Evolutionary conservation across 257 asterid species (phyloP), one percentile per base, ranked within the genome.

Genomic region (Mentha longifolia): DNA sequence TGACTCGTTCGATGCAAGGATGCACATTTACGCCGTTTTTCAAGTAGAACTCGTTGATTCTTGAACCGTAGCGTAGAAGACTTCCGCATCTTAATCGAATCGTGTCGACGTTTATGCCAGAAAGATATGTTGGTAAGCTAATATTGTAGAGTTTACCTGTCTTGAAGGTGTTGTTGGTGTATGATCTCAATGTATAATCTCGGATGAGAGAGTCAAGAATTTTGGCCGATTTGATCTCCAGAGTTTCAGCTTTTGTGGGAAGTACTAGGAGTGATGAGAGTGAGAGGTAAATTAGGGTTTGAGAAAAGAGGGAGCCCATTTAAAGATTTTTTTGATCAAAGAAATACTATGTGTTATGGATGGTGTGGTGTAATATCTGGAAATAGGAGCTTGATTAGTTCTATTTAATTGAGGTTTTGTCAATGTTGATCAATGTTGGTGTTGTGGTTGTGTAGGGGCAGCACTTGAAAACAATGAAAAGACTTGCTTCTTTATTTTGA

Each of bases 31-130:
- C 47, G 7, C 98, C 96, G 3, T 54, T 50, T 12, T 77, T 67
- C 13, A 94, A 13, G 33, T 51, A 61, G 70, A 94, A 94, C 30
- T 91, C 95, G 13, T 79, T 64, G 13, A 94, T 55, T 33, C 65
- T 81, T 3, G 92, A 91, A 6, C 98, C 98, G 30, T 91, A 86
- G 59, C 98, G 73, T 9, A 82, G 70, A 0, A 94, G 92, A 33
- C 98, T 94, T 15, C 97, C 98, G 52, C 98, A 94, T 0, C 98
- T 81, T 67, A 81, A 71, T 56, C 91, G 83, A 5, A 86, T 69
- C 0, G 87, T 65, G 37, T 87, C 84, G 9, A 85, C 91, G 28
- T 66, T 46, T 63, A 94, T 81, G 64, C 91, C 97, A 0, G 97
- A 81, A 45, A 94, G 95, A 12, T 88, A 86, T 10, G 95, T 67